Conservation (phyloP, 2,329 filamentous ascomycete genomes). For the Epicoccum nigrum region DNA sequence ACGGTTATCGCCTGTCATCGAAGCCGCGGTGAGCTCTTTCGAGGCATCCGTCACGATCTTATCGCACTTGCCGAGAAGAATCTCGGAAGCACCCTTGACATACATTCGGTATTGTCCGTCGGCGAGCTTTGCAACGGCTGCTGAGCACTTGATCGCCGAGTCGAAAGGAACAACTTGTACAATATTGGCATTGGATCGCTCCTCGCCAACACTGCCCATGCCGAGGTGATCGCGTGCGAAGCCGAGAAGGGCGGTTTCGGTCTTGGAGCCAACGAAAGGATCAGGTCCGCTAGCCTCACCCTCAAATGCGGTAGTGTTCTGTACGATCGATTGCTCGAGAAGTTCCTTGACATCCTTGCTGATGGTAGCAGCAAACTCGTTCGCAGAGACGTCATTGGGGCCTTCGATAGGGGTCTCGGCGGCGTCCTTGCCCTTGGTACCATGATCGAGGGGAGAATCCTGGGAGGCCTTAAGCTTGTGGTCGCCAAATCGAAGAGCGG, state of each 20-base stretch:
- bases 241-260: constrained; percentile 74
- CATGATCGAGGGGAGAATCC: constrained; percentile 31
- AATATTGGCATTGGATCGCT: constrained; percentile 66
- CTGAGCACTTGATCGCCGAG: constrained; percentile 73
- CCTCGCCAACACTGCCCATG: constrained; percentile 66
- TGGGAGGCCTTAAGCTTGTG: constrained; percentile 40
- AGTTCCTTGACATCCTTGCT: constrained; percentile 60
- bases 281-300: constrained; percentile 49
- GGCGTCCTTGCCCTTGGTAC: constrained; percentile 40
- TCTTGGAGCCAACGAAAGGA: constrained; percentile 76
- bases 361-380: constrained; percentile 61
- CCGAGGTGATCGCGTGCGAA: constrained; percentile 71
- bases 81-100: constrained; percentile 60
- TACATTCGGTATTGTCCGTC: constrained; percentile 63
- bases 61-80: constrained; percentile 56
- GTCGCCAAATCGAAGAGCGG: constrained; percentile 62
- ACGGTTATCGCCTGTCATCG: constrained; percentile 63
- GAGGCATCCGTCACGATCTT: constrained; percentile 64
- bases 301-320: constrained; percentile 53
- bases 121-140: constrained; percentile 63
- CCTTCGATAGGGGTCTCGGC: constrained; percentile 46
- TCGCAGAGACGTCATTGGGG: constrained; percentile 57
- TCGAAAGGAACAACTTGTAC: constrained; percentile 66
- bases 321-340: constrained; percentile 62
- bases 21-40: constrained; percentile 60